These are phyloP conservation scores for Sphaerosporella brunnea DNA, from an alignment of 495 filamentous ascomycete species.

Conservation along the genomic window DNA sequence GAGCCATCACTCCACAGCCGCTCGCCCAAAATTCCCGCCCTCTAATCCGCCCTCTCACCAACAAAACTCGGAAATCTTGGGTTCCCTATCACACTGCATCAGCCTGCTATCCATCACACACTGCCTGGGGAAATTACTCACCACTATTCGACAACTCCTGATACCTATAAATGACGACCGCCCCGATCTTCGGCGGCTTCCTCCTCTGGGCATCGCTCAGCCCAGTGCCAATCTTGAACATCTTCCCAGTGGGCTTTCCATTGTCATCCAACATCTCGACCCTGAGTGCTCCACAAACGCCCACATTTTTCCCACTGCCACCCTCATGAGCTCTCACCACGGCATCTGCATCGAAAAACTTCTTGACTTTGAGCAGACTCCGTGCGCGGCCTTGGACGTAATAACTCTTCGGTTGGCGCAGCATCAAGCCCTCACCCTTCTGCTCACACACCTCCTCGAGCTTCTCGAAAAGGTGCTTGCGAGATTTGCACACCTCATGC, in stretches of 20 bases:
- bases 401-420: conserved; percentile 16
- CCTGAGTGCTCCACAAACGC: conserved; percentile 17
- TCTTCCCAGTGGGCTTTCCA: conserved; percentile 19
- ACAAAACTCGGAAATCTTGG: conserved; percentile 25
- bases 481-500: conserved; percentile 13
- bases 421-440: conserved; percentile 24
- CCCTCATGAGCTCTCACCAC: conserved; percentile 23
- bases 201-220: conserved; percentile 23
- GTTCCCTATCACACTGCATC: no score
- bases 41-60: conserved; percentile 23
- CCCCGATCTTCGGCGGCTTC: conserved; percentile 22
- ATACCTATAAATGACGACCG: conserved; percentile 20
- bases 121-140: no score
- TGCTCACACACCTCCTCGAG: conserved; percentile 15
- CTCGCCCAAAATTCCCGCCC: no score
- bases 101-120: no score
- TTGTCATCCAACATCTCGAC: conserved; percentile 24
- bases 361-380: conserved; percentile 24
- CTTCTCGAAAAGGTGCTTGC: conserved; percentile 17
- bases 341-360: conserved; percentile 24
- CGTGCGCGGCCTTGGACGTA: conserved; percentile 22
- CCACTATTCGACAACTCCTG: conserved; percentile 24
- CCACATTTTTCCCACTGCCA: conserved; percentile 20
- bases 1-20: no score
- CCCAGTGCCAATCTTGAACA: conserved; percentile 25